phyloP scores from a whole-genome alignment of 306 rosid species.

The Nissolia schottii region DNA sequence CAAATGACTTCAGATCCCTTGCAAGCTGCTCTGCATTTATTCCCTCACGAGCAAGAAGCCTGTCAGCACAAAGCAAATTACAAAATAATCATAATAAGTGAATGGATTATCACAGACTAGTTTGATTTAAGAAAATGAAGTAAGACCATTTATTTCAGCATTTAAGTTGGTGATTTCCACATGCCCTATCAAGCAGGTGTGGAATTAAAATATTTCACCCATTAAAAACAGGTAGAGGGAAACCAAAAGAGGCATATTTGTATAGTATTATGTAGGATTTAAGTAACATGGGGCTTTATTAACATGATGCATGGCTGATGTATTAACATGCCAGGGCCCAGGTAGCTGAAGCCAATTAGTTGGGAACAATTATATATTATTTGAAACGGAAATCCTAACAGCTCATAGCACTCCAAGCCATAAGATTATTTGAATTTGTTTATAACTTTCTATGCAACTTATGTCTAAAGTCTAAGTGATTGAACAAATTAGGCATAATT shows the following conservation, averaged over 20 bases:
- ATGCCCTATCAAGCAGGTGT: neutral
- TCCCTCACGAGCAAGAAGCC: slow-evolving; percentile 98
- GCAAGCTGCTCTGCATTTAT: slow-evolving; percentile 99
- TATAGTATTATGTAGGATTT: neutral
- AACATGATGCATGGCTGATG: neutral
- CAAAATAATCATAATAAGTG: neutral
- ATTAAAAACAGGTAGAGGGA: neutral
- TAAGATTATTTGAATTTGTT: neutral
- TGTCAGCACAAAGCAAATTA: slow-evolving; percentile 29
- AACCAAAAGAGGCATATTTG: neutral
- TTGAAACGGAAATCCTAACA: neutral
- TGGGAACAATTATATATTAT: neutral
- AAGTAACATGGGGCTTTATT: neutral
- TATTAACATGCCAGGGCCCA: neutral
- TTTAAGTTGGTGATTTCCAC: neutral
- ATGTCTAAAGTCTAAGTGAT: neutral
- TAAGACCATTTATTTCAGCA: neutral
- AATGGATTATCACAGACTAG: neutral
- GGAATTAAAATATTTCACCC: neutral
- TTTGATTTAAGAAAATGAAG: neutral
- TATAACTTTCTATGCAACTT: neutral
- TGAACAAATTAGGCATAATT: neutral
- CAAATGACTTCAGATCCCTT: slow-evolving; percentile 96
- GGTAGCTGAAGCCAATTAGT: neutral
- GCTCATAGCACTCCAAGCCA: neutral